phyloP scores from a whole-genome alignment of 352 stramenopile genomes.

The Pythium brachiatum region DNA sequence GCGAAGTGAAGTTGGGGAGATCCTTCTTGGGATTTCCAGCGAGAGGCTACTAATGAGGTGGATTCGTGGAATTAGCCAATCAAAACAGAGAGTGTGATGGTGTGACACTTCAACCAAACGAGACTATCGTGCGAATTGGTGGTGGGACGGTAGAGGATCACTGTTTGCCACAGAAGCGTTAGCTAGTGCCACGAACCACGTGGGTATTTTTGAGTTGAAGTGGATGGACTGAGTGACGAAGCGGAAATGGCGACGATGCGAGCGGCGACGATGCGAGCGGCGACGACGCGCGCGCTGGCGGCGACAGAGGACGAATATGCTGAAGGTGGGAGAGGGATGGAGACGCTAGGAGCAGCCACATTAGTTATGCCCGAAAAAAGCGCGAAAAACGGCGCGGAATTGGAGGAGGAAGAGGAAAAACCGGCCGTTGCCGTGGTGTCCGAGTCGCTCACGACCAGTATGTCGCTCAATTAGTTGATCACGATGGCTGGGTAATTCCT shows the following conservation, averaged over 20 bases:
- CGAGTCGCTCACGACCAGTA: conserved; percentile 31
- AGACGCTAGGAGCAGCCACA: background rate
- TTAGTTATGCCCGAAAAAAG: background rate
- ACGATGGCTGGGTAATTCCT: too few species aligned
- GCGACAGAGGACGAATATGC: background rate
- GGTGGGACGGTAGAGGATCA: background rate
- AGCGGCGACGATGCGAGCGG: background rate
- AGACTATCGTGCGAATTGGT: background rate
- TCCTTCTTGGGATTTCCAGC: background rate
- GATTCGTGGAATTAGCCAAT: conserved; percentile 8
- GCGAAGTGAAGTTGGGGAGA: background rate
- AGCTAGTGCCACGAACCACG: background rate
- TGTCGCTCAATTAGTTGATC: too few species aligned
- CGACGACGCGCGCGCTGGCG: background rate
- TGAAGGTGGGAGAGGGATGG: background rate
- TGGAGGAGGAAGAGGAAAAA: conserved; percentile 11
- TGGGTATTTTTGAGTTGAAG: conserved; percentile 3
- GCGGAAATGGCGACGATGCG: background rate
- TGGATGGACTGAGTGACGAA: conserved; percentile 3
- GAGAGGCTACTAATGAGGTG: conserved; percentile 16
- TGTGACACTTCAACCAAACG: conserved; percentile 23
- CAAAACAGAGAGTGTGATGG: background rate
- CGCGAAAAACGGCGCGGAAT: background rate
- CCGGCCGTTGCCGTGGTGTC: conserved; percentile 19
- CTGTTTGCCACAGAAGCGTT: background rate